Conservation (phyloP, 106 monocot genomes). For the Agapanthus africanus region DNA sequence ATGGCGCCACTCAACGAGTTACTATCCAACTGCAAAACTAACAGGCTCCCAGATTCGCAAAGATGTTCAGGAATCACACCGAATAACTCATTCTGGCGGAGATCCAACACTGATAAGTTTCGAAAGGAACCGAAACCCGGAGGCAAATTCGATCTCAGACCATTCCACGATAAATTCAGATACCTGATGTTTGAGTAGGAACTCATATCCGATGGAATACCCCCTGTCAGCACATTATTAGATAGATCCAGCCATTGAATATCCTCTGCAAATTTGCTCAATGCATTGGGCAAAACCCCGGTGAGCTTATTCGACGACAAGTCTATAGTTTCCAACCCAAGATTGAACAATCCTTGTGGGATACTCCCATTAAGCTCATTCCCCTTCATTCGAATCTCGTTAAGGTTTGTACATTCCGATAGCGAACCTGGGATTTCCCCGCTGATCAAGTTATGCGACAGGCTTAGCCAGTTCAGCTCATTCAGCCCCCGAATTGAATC, state of each 20-base stretch:
- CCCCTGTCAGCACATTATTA: slow-evolving; percentile 41
- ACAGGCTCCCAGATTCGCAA: slow-evolving; percentile 14
- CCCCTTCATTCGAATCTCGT: slow-evolving; percentile 31
- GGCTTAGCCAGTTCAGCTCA: slow-evolving; percentile 34
- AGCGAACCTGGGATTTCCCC: slow-evolving; percentile 53
- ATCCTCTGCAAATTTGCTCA: slow-evolving; percentile 35
- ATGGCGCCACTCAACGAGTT: slow-evolving; percentile 13
- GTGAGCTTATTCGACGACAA: slow-evolving; percentile 58
- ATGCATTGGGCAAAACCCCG: slow-evolving; percentile 51
- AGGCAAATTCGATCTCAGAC: slow-evolving; percentile 15
- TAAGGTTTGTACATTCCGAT: slow-evolving; percentile 35
- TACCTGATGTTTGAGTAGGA: slow-evolving; percentile 46
- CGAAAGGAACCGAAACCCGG: slow-evolving; percentile 10
- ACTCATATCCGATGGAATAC: slow-evolving; percentile 49
- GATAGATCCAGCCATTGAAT: slow-evolving; percentile 59
- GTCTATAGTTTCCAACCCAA: slow-evolving; percentile 61
- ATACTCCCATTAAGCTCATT: slow-evolving; percentile 60
- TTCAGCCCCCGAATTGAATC: slow-evolving; percentile 29
- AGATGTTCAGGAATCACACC: slow-evolving; percentile 14
- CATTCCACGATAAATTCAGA: slow-evolving; percentile 73
- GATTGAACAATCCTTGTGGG: slow-evolving; percentile 47
- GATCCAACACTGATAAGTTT: slow-evolving; percentile 41
- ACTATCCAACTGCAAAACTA: slow-evolving; percentile 18
- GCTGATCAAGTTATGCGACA: slow-evolving; percentile 43
- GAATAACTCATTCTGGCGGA: slow-evolving; percentile 44